Conservation (phyloP, 2,329 filamentous ascomycete species). For the Colletotrichum nymphaeae region DNA sequence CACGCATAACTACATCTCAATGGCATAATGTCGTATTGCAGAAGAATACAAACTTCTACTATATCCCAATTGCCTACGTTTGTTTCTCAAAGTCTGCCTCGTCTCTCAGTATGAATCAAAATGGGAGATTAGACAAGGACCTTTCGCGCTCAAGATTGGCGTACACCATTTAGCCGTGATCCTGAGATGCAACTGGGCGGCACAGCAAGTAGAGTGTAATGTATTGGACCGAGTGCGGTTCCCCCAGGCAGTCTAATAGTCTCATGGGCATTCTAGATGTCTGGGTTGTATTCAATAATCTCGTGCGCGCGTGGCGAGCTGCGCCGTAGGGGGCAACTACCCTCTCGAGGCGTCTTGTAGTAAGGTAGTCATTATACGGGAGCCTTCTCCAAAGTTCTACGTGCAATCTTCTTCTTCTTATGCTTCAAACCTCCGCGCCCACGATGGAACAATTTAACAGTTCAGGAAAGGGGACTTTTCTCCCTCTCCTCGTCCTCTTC, state of each 20-base stretch:
- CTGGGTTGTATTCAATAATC: neutral
- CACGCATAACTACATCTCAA: too few species aligned
- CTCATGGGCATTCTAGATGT: rapidly evolving
- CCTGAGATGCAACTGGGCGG: neutral
- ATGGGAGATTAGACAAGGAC: neutral
- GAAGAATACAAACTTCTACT: neutral
- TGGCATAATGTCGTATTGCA: neutral
- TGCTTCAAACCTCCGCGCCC: too few species aligned
- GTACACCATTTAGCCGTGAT: neutral
- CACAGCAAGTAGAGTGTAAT: neutral
- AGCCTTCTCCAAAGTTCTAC: neutral
- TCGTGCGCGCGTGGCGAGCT: neutral
- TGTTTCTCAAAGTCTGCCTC: neutral
- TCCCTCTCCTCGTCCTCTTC: neutral
- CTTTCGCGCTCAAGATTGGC: neutral
- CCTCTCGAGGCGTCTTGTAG: neutral
- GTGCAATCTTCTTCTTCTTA: too few species aligned
- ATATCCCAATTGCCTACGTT: too few species aligned
- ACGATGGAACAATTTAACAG: neutral
- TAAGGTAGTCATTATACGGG: neutral
- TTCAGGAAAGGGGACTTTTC: neutral
- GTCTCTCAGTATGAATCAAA: neutral
- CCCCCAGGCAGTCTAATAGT: neutral
- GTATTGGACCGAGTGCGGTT: neutral
- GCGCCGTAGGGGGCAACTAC: neutral